These are phyloP conservation scores for Penicillium bialowiezense DNA, from an alignment of 495 filamentous ascomycete species.

Conservation along the genomic window DNA sequence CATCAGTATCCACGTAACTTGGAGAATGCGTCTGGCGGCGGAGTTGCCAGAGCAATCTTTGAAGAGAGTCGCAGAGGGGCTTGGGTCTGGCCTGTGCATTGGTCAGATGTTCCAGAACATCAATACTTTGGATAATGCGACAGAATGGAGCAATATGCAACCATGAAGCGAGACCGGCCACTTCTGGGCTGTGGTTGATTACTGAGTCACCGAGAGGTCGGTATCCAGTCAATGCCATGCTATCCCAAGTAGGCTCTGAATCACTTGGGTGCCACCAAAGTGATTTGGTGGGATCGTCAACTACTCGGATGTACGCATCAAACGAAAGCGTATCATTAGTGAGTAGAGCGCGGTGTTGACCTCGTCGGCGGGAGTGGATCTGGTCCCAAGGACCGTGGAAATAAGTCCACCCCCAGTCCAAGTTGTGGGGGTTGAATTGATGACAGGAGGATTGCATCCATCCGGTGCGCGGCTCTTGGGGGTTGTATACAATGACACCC, in stretches of 20 bases:
- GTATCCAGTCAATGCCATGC: constrained; percentile 61
- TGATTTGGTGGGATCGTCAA: constrained; percentile 59
- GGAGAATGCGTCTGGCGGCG: constrained; percentile 33
- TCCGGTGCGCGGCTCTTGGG: constrained; percentile 59
- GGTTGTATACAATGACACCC: constrained; percentile 63
- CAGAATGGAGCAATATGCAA: constrained; percentile 59
- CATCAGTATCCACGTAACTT: constrained; percentile 44
- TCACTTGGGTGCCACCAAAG: constrained; percentile 64
- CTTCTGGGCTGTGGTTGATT: constrained; percentile 48
- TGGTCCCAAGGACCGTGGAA: constrained; percentile 61
- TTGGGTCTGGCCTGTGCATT: constrained; percentile 50
- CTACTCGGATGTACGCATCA: constrained; percentile 59
- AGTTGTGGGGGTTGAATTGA: constrained; percentile 55
- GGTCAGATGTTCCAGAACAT: constrained; percentile 47
- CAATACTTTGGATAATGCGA: constrained; percentile 49
- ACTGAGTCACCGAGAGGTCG: constrained; percentile 48
- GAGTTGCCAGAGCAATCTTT: constrained; percentile 44
- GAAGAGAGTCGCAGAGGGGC: constrained; percentile 48
- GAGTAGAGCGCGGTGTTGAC: constrained; percentile 60
- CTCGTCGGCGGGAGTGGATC: constrained; percentile 54
- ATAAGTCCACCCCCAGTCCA: constrained; percentile 68
- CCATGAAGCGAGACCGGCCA: constrained; percentile 55
- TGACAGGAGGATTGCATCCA: constrained; percentile 56
- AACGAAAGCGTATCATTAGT: constrained; percentile 64
- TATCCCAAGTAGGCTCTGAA: constrained; percentile 70